A percentile compares a stretch with the other conserved stretches of the same genome.
Evolutionary conservation across 176 grass and related monocot genomes (phyloP).

Genomic region (Themeda triandra): DNA sequence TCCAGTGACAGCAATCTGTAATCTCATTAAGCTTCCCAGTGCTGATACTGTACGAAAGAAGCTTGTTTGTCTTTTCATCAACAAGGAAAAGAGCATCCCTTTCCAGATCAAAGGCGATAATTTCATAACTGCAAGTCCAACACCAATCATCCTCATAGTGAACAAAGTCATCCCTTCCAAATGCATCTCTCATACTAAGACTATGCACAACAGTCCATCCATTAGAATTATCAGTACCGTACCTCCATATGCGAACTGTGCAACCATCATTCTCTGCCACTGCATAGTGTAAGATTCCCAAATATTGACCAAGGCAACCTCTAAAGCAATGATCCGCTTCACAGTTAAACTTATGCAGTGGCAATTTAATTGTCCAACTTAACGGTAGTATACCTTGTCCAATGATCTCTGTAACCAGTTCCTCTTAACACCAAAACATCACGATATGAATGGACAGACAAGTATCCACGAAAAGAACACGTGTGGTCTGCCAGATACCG

Average conservation of each 20-base stretch:
- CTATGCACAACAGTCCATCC: constrained; percentile 9
- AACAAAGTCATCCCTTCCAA: constrained; percentile 18
- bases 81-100: not conserved
- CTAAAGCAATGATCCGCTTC: not conserved
- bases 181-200: constrained; percentile 17
- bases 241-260: constrained; percentile 22
- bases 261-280: not conserved
- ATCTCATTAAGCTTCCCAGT: constrained; percentile 30
- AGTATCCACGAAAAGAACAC: not conserved
- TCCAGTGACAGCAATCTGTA: not conserved
- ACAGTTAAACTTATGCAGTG: not conserved
- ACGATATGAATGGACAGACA: not conserved
- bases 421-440: not conserved
- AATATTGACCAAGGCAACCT: constrained; percentile 28
- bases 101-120: constrained; percentile 21
- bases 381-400: not conserved
- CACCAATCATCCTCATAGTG: not conserved
- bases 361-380: not conserved
- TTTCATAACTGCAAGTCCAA: constrained; percentile 14
- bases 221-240: not conserved
- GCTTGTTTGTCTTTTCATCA: not conserved
- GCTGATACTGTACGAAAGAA: constrained; percentile 18
- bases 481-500: not conserved
- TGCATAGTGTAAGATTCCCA: constrained; percentile 31
- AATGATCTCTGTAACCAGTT: not conserved